Evolutionary conservation across 768 basidiomycete genomes (phyloP).

Genomic region (Jaapia argillacea): DNA sequence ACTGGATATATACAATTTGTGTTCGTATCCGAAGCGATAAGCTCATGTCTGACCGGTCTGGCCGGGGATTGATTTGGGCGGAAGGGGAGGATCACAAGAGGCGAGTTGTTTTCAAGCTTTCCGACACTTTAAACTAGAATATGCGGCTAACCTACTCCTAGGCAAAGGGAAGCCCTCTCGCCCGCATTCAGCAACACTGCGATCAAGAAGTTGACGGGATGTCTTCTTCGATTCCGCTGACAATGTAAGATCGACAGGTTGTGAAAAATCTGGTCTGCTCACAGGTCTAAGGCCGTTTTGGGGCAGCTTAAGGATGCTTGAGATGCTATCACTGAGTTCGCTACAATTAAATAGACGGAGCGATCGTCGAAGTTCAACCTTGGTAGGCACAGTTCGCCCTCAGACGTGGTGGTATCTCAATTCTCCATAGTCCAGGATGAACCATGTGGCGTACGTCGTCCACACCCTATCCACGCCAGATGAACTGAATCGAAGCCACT

Average conservation of each 20-base stretch:
- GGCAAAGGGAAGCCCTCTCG: constrained; percentile 39
- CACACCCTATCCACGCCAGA: constrained; percentile 14
- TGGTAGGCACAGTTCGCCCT: constrained; percentile 14
- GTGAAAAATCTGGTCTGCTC: no score
- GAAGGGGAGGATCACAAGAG: constrained; percentile 34
- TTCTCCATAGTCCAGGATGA: constrained; percentile 27
- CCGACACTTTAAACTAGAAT: constrained; percentile 10
- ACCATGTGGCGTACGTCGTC: constrained; percentile 30
- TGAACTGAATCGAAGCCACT: neutral
- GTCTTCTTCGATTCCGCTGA: constrained; percentile 43
- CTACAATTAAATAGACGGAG: constrained; percentile 10
- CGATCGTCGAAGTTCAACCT: constrained; percentile 35
- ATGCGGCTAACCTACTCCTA: constrained; percentile 9
- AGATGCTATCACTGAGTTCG: constrained; percentile 17
- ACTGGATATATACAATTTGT: neutral
- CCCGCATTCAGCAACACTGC: constrained; percentile 45
- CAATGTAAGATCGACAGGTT: constrained; percentile 23
- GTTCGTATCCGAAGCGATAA: no score
- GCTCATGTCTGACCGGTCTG: constrained; percentile 17
- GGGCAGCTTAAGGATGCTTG: constrained; percentile 25
- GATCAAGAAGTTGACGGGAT: constrained; percentile 31
- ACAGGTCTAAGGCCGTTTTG: no score
- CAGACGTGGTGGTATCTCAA: neutral
- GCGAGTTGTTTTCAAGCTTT: constrained; percentile 21
- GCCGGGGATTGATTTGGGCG: constrained; percentile 24